phyloP scores from a whole-genome alignment of 2,329 filamentous ascomycete genomes.

The Penicillium capsulatum region DNA sequence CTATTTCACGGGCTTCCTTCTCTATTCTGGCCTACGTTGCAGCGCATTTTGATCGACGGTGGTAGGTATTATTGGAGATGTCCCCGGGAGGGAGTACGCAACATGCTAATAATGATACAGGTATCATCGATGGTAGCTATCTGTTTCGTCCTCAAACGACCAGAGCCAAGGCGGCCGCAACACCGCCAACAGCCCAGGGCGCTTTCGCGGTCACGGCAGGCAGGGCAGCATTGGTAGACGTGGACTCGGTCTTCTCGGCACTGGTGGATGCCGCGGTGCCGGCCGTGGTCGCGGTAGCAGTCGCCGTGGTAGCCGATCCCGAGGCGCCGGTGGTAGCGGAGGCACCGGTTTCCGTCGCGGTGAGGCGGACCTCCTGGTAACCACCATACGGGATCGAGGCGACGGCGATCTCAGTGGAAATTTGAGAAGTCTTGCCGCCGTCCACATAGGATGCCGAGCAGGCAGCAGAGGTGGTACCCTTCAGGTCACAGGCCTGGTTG shows the following conservation, averaged over 20 bases:
- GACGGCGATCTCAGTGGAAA: neutral
- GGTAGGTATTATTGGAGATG: too few species aligned
- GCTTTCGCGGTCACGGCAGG: constrained; percentile 14
- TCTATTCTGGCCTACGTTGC: too few species aligned
- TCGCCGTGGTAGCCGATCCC: constrained; percentile 1
- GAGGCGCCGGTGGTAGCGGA: constrained; percentile 8
- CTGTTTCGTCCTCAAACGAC: neutral
- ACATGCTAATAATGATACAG: too few species aligned
- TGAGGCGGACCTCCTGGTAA: constrained; percentile 6
- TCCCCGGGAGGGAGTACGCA: too few species aligned
- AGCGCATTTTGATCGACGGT: too few species aligned
- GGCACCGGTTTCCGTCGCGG: constrained; percentile 2
- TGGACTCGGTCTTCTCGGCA: constrained; percentile 7
- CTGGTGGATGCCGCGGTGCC: neutral
- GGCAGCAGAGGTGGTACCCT: constrained; percentile 2
- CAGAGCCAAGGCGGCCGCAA: constrained; percentile 13
- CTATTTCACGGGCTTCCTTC: too few species aligned
- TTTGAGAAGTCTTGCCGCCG: neutral
- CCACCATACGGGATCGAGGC: constrained; percentile 3
- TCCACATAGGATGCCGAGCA: neutral
- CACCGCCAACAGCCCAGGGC: constrained; percentile 15
- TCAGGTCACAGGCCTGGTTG: constrained; percentile 3
- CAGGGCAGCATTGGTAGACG: constrained; percentile 13
- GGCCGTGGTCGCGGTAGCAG: neutral
- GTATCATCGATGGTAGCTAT: too few species aligned